phyloP scores from a whole-genome alignment of 2,329 filamentous ascomycete species.

The Fusarium hainanense region DNA sequence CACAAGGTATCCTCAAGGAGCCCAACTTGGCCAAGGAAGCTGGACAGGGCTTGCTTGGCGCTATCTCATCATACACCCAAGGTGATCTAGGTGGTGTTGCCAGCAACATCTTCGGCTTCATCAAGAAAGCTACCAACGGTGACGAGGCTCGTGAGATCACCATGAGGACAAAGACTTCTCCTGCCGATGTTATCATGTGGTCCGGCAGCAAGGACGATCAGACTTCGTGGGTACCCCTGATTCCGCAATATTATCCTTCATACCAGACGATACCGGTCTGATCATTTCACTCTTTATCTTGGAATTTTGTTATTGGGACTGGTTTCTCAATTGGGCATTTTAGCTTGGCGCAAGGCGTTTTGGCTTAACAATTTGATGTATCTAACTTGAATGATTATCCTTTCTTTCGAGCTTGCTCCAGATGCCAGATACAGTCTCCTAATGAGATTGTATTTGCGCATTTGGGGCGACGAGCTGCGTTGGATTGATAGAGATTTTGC shows the following conservation, averaged over 20 bases:
- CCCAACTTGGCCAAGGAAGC: conserved; percentile 76
- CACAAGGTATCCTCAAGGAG: conserved; percentile 75
- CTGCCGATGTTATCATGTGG: conserved; percentile 97
- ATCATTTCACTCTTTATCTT: conserved; percentile 23
- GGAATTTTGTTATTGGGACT: conserved; percentile 16
- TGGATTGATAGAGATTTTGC: conserved; percentile 42
- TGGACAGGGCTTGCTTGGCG: conserved; percentile 70
- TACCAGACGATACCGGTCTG: conserved; percentile 28
- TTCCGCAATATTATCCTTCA: conserved; percentile 37
- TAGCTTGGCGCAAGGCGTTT: conserved; percentile 39
- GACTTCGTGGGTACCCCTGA: conserved; percentile 76
- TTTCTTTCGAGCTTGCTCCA: conserved; percentile 52
- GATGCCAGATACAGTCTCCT: conserved; percentile 52
- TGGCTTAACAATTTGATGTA: conserved; percentile 28
- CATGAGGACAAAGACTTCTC: conserved; percentile 88
- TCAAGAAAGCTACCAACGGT: conserved; percentile 89
- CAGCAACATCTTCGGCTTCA: conserved; percentile 80
- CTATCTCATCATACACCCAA: conserved; percentile 67
- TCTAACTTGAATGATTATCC: conserved; percentile 39
- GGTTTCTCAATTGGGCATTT: conserved; percentile 9
- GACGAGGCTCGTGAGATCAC: conserved; percentile 84
- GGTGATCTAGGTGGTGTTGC: conserved; percentile 88
- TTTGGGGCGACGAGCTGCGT: conserved; percentile 61
- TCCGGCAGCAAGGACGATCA: conserved; percentile 97
- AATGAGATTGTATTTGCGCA: conserved; percentile 52